Percentiles rank a stretch among this genome's conserved stretches.
phyloP scores from a whole-genome alignment of 2,329 filamentous ascomycete genomes.

The Alternaria ventricosa region DNA sequence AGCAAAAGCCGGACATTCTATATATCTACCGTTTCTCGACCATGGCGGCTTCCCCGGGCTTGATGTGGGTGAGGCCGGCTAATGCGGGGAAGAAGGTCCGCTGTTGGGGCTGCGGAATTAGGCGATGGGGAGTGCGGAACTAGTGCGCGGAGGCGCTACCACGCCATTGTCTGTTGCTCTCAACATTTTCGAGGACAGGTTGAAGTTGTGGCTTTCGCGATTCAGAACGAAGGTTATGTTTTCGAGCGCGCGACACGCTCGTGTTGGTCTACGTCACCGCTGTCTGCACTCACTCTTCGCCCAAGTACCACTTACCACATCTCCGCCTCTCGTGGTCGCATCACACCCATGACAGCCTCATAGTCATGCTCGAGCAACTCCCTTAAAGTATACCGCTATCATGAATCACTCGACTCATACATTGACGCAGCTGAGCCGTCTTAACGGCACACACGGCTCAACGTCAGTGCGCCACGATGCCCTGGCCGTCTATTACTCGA shows the following conservation, averaged over 20 bases:
- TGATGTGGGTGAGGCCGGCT: neutral
- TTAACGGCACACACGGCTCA: neutral
- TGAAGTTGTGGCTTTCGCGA: neutral
- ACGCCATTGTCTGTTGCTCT: neutral
- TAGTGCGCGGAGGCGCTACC: neutral
- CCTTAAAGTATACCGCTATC: neutral
- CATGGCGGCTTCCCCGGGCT: neutral
- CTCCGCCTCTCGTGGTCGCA: neutral
- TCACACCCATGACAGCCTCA: neutral
- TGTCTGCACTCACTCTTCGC: neutral
- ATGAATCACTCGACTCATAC: neutral
- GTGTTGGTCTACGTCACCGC: neutral
- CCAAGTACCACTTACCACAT: neutral
- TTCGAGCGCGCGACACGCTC: neutral
- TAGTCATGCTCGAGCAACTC: neutral
- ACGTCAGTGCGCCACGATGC: neutral
- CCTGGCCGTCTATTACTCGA: neutral
- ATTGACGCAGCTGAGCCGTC: accelerated
- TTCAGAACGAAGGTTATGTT: neutral
- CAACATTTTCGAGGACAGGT: neutral
- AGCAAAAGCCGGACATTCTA: neutral
- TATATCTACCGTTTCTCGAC: neutral
- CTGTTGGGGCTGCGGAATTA: conserved; percentile 23
- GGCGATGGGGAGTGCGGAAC: conserved; percentile 15
- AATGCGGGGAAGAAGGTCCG: conserved; percentile 22